Percentiles rank a stretch among this genome's conserved stretches.
phyloP scores from a whole-genome alignment of 345 rosid species.

The Citrus maxima region DNA sequence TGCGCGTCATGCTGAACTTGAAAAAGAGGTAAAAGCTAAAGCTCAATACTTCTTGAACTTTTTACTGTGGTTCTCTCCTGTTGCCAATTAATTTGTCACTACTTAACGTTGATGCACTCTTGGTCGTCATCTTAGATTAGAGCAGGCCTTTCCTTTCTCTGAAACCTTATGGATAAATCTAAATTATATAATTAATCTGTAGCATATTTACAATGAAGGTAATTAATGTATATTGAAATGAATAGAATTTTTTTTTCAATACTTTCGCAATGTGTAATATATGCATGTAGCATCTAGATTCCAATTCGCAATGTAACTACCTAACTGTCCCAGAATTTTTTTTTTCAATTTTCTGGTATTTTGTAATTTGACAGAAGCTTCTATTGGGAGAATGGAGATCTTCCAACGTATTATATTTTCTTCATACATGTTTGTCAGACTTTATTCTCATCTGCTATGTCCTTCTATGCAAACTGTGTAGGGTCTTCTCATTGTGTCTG shows the following conservation, averaged over 20 bases:
- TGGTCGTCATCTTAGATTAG: not conserved
- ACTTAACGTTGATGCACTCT: not conserved
- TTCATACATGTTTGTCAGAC: not conserved
- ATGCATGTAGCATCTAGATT: not conserved
- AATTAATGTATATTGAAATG: not conserved
- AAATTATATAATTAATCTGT: not conserved
- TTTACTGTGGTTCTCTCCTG: not conserved
- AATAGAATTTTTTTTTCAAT: not conserved
- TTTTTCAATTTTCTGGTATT: not conserved
- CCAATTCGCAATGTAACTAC: not conserved
- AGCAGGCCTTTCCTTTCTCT: not conserved
- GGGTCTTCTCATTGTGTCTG: conserved; percentile 2
- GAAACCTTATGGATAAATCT: not conserved
- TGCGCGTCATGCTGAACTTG: conserved; percentile 71
- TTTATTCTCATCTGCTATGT: not conserved
- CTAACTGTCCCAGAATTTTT: not conserved
- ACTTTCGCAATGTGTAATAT: not conserved
- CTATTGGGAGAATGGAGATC: not conserved
- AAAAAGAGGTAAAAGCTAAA: conserved; percentile 52
- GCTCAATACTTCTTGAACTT: not conserved
- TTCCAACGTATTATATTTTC: not conserved
- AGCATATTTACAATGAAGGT: not conserved
- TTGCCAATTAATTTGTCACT: not conserved
- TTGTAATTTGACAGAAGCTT: not conserved
- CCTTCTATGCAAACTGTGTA: not conserved